A percentile compares a stretch with the other conserved stretches of the same genome.
Conservation (phyloP, 352 stramenopile genomes). For the Pythium periplocum region DNA sequence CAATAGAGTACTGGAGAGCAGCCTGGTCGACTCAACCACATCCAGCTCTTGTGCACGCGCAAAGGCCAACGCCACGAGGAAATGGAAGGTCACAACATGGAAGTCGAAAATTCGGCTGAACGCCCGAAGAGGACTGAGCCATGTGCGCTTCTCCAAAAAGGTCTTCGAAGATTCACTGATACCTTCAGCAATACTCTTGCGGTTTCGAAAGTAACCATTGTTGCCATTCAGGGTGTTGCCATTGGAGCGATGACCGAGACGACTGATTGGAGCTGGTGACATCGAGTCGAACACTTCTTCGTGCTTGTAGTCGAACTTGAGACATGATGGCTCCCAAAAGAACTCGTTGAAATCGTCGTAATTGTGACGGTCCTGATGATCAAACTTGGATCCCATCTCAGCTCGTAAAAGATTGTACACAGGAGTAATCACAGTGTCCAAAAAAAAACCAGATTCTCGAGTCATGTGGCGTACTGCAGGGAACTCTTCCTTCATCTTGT, state of each 20-base stretch:
- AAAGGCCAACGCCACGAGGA: conserved; percentile 92
- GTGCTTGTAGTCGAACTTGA: conserved; percentile 93
- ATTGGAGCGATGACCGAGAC: conserved; percentile 41
- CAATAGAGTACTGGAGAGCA: conserved; percentile 91
- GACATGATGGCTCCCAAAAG: conserved; percentile 96
- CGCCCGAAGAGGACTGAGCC: conserved; percentile 93
- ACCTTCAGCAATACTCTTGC: conserved; percentile 85
- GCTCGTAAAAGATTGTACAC: conserved; percentile 87
- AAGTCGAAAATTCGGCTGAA: conserved; percentile 97
- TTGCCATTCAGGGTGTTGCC: conserved; percentile 20
- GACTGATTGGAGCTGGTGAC: conserved; percentile 57
- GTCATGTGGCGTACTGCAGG: conserved; percentile 57
- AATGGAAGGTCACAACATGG: conserved; percentile 96
- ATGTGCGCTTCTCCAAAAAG: conserved; percentile 97
- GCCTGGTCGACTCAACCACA: conserved; percentile 68
- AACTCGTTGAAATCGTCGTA: conserved; percentile 99
- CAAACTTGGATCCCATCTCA: conserved; percentile 87
- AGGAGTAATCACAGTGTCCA: conserved; percentile 96
- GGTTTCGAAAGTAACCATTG: conserved; percentile 39
- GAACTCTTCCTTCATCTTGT: conserved; percentile 91
- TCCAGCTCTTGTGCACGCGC: conserved; percentile 89
- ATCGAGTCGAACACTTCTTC: conserved; percentile 72
- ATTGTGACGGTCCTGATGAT: conserved; percentile 95
- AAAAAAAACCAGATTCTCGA: conserved; percentile 93
- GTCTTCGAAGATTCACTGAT: conserved; percentile 93